Percentiles rank a stretch among this genome's conserved stretches.
These are phyloP conservation scores for Striga asiatica DNA, from an alignment of 257 asterid species.

Conservation along the genomic window DNA sequence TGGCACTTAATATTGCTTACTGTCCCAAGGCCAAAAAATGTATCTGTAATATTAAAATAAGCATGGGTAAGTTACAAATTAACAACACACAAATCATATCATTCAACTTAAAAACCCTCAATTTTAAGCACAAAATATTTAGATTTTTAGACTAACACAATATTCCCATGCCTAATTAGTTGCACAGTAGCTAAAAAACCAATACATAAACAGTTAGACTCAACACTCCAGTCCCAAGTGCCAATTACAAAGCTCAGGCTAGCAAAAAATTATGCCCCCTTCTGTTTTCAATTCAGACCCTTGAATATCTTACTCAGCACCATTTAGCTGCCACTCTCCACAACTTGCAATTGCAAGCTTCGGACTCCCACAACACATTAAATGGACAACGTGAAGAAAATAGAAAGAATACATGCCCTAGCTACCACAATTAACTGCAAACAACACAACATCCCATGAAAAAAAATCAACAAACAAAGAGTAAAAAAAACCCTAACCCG, in stretches of 20 bases:
- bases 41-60: constrained; percentile 42
- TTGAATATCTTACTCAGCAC: no score
- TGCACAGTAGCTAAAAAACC: not conserved
- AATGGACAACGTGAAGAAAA: no score
- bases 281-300: no score
- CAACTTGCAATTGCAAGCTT: no score
- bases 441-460: not conserved
- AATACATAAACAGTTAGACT: not conserved
- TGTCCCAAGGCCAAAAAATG: constrained; percentile 79
- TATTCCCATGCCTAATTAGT: not conserved
- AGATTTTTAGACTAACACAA: not conserved
- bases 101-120: not conserved
- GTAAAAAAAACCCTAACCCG: constrained; percentile 34
- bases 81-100: not conserved
- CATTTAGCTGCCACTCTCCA: no score
- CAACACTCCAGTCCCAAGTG: not conserved
- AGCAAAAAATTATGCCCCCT: no score
- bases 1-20: constrained; percentile 65
- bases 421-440: not conserved
- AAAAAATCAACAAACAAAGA: not conserved
- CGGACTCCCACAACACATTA: no score
- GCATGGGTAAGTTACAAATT: not conserved
- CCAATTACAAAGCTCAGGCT: no score
- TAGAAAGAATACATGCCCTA: no score
- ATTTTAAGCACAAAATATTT: not conserved